phyloP scores from a whole-genome alignment of 2,329 filamentous ascomycete species.

The Penicillium thymicola region DNA sequence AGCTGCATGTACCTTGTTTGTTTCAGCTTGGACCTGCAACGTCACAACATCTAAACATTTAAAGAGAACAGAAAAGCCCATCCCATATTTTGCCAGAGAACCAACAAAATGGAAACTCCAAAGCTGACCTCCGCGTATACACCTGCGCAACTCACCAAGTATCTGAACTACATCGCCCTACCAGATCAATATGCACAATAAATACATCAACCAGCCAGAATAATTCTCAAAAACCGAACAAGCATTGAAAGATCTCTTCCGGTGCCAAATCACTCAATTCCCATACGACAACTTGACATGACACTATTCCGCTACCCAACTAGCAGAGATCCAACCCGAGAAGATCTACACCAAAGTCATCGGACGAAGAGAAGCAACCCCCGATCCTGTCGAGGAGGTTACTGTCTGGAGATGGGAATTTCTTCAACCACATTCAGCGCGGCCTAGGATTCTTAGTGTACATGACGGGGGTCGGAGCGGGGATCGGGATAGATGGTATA shows the following conservation, averaged over 20 bases:
- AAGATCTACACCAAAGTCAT: constrained; percentile 52
- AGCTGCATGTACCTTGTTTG: neutral
- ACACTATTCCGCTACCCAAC: constrained; percentile 48
- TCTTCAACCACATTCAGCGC: constrained; percentile 54
- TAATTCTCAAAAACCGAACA: constrained; percentile 37
- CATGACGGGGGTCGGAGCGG: constrained; percentile 50
- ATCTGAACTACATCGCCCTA: constrained; percentile 33
- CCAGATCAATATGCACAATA: constrained; percentile 21
- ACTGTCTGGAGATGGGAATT: constrained; percentile 59
- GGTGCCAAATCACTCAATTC: constrained; percentile 48
- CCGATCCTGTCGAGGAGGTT: constrained; percentile 51
- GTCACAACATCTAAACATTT: too few species aligned
- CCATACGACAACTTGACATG: constrained; percentile 58
- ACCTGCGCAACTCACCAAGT: constrained; percentile 30
- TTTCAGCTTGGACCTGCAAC: too few species aligned
- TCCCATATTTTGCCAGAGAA: neutral
- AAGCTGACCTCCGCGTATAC: too few species aligned
- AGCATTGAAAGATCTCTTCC: constrained; percentile 40
- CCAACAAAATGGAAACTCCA: neutral
- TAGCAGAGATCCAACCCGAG: constrained; percentile 47
- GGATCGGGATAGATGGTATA: constrained; percentile 23
- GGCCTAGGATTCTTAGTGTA: constrained; percentile 54
- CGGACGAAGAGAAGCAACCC: constrained; percentile 6
- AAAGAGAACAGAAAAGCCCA: too few species aligned
- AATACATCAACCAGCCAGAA: constrained; percentile 10